Percentiles rank a stretch among this genome's conserved stretches.
phyloP scores from a whole-genome alignment of 495 filamentous ascomycete species.

The Aspergillus asperescens region DNA sequence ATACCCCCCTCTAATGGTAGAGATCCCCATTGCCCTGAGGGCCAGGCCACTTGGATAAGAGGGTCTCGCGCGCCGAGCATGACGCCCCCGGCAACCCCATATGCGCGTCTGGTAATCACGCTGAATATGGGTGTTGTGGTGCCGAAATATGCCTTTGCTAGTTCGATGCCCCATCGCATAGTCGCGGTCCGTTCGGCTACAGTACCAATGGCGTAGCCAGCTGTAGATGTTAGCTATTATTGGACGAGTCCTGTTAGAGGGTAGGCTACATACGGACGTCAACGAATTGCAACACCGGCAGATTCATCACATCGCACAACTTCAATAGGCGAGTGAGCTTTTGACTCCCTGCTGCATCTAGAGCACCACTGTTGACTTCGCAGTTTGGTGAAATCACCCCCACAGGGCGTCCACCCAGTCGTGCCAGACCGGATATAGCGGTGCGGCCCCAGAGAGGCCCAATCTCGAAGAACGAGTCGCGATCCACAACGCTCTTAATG shows the following conservation, averaged over 20 bases:
- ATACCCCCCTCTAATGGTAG: constrained; percentile 58
- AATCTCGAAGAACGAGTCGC: constrained; percentile 56
- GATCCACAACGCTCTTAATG: constrained; percentile 52
- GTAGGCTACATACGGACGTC: constrained; percentile 44
- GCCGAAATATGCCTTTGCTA: constrained; percentile 54
- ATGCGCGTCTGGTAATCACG: constrained; percentile 52
- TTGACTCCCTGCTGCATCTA: constrained; percentile 55
- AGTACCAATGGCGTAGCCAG: constrained; percentile 59
- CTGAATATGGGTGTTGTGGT: constrained; percentile 58
- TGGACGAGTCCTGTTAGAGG: neutral
- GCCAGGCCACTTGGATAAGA: constrained; percentile 56
- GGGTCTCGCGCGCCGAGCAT: constrained; percentile 59
- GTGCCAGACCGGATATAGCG: constrained; percentile 53
- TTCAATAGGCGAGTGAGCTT: constrained; percentile 55
- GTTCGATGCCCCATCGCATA: constrained; percentile 57
- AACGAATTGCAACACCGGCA: constrained; percentile 58
- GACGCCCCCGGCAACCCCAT: constrained; percentile 56
- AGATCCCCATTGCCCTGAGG: constrained; percentile 55
- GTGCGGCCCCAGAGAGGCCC: constrained; percentile 57
- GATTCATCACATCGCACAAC: constrained; percentile 59
- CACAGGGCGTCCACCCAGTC: constrained; percentile 50
- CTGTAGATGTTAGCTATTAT: constrained; percentile 17
- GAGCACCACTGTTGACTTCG: constrained; percentile 55
- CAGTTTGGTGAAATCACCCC: constrained; percentile 55
- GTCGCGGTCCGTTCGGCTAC: constrained; percentile 56